These are phyloP conservation scores for Hymenotorrendiella dingleyae DNA, from an alignment of 2,329 filamentous ascomycete genomes.

Conservation along the genomic window DNA sequence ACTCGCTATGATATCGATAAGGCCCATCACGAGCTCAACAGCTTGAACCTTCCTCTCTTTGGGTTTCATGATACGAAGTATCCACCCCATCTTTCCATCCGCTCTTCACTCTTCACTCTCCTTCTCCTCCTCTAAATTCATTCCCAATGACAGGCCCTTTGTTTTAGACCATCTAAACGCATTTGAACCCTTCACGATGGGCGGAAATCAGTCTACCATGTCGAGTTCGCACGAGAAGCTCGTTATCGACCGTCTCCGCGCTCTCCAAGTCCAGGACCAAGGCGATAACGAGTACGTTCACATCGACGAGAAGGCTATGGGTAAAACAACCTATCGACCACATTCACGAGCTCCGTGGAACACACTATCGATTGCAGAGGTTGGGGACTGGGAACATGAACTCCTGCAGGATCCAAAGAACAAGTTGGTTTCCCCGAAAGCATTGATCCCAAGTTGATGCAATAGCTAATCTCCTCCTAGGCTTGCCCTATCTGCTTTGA, in stretches of 20 bases:
- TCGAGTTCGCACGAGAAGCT: slow-evolving; percentile 33
- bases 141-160: too few relatives aligned
- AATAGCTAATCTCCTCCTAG: slow-evolving; percentile 35
- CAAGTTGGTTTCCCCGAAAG: slow-evolving; percentile 43
- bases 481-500: slow-evolving; percentile 69
- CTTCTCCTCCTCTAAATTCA: too few relatives aligned
- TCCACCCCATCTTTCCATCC: too few relatives aligned
- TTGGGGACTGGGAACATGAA: slow-evolving; percentile 54
- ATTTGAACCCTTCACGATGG: slow-evolving; percentile 21
- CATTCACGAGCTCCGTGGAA: slow-evolving; percentile 28
- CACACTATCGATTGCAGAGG: slow-evolving; percentile 43
- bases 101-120: too few relatives aligned
- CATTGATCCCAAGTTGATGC: not conserved
- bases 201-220: slow-evolving; percentile 23
- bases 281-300: slow-evolving; percentile 45
- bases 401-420: slow-evolving; percentile 60
- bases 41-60: too few relatives aligned
- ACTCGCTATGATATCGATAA: too few relatives aligned
- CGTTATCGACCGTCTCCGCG: slow-evolving; percentile 38
- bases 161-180: too few relatives aligned
- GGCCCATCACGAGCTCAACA: too few relatives aligned
- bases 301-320: slow-evolving; percentile 37
- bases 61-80: too few relatives aligned
- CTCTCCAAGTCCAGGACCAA: slow-evolving; percentile 38
- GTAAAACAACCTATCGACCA: slow-evolving; percentile 31